These are phyloP conservation scores for Cryptosporidium sp. DNA, from an alignment of 169 alveolate species.

Conservation along the genomic window DNA sequence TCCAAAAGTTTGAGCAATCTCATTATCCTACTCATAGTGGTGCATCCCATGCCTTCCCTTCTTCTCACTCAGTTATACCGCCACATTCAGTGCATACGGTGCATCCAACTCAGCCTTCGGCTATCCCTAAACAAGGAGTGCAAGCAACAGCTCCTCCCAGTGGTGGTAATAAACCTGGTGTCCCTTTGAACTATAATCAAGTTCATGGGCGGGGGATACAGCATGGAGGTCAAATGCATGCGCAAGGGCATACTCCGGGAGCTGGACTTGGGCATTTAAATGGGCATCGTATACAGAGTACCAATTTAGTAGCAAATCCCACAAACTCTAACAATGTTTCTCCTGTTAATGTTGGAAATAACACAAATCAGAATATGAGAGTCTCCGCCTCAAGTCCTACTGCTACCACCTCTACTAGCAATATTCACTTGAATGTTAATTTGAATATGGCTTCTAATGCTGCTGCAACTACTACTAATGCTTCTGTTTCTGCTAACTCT, in stretches of 20 bases:
- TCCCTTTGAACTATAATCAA: not conserved
- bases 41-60: not conserved
- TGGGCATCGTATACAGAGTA: not conserved
- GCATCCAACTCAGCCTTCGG: not conserved
- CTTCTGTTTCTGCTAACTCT: not conserved
- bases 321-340: not conserved
- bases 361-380: not conserved
- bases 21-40: not conserved
- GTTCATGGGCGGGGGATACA: not conserved
- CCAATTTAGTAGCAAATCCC: not conserved
- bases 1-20: slow-evolving; percentile 11
- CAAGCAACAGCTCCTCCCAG: not conserved
- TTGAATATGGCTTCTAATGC: not conserved
- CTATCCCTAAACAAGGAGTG: not conserved
- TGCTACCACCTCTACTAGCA: not conserved
- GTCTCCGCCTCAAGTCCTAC: not conserved
- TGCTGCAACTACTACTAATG: not conserved
- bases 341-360: not conserved
- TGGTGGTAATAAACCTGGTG: not conserved
- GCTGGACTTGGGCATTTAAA: not conserved
- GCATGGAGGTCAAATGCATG: not conserved
- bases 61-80: not conserved
- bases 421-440: not conserved
- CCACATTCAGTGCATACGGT: not conserved
- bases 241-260: not conserved